Evolutionary conservation across 2,329 filamentous ascomycete genomes (phyloP).

Genomic region (Diaporthe citri): DNA sequence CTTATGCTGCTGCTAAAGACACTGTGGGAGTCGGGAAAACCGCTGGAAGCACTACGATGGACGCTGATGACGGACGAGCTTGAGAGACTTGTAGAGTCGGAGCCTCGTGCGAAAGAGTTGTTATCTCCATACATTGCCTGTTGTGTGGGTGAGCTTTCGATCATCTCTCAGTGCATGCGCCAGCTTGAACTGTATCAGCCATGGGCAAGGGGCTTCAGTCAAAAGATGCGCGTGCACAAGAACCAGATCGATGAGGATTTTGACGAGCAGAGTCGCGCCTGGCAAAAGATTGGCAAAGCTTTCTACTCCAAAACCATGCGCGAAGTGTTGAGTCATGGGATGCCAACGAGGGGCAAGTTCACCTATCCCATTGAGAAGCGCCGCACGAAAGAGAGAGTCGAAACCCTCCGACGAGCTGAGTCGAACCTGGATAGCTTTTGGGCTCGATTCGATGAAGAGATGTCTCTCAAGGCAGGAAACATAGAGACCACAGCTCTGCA

Average conservation of each 20-base stretch:
- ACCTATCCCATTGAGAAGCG: slow-evolving; percentile 58
- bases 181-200: slow-evolving; percentile 63
- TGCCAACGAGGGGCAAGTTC: slow-evolving; percentile 56
- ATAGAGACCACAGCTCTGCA: background rate
- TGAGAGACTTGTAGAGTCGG: slow-evolving; percentile 56
- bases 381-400: slow-evolving; percentile 59
- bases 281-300: background rate
- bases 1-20: slow-evolving; percentile 54
- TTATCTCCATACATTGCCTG: slow-evolving; percentile 53
- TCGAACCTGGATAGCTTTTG: background rate
- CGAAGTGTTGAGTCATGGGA: slow-evolving; percentile 43
- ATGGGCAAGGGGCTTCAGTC: slow-evolving; percentile 59
- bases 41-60: slow-evolving; percentile 49
- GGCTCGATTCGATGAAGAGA: background rate
- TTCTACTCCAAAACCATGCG: background rate
- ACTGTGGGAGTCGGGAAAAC: slow-evolving; percentile 52
- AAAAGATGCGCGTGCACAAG: slow-evolving; percentile 43
- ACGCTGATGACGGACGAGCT: slow-evolving; percentile 61
- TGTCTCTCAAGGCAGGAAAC: background rate
- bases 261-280: background rate
- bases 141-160: slow-evolving; percentile 59
- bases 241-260: slow-evolving; percentile 48
- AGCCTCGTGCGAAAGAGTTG: slow-evolving; percentile 51
- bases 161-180: slow-evolving; percentile 57
- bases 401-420: slow-evolving; percentile 39